Conservation (phyloP, 2,329 filamentous ascomycete species). For the Aspergillus calidoustus region DNA sequence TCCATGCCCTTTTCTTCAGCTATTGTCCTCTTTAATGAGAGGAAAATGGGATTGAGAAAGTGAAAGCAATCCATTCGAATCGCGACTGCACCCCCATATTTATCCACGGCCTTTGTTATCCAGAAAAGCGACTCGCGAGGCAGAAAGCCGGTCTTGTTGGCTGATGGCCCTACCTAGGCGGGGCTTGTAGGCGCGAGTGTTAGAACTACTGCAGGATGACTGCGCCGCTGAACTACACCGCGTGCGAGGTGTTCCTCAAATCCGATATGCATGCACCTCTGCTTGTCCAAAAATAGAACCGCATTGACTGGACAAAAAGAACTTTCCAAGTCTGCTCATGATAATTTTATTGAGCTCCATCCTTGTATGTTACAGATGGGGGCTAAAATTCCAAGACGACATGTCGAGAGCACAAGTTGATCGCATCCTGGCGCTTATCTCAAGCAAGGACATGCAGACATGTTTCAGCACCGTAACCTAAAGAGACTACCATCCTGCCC, state of each 20-base stretch:
- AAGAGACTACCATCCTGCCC: background rate
- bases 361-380: background rate
- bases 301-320: background rate
- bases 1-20: background rate
- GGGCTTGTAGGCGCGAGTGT: background rate
- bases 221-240: background rate
- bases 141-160: background rate
- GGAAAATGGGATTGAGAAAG: background rate
- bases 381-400: background rate
- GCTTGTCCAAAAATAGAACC: conserved; percentile 4
- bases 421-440: conserved; percentile 7
- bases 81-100: background rate
- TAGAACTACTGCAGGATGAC: conserved; percentile 2
- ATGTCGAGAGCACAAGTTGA: background rate
- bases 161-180: background rate
- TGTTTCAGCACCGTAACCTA: background rate
- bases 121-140: background rate
- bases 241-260: background rate
- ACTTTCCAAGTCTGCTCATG: background rate
- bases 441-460: background rate
- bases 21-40: background rate
- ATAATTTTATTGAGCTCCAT: background rate
- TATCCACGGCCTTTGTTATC: background rate
- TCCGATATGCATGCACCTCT: background rate
- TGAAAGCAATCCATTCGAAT: background rate